phyloP scores from a whole-genome alignment of 1,284 basidiomycete species.

The Puccinia coronata region DNA sequence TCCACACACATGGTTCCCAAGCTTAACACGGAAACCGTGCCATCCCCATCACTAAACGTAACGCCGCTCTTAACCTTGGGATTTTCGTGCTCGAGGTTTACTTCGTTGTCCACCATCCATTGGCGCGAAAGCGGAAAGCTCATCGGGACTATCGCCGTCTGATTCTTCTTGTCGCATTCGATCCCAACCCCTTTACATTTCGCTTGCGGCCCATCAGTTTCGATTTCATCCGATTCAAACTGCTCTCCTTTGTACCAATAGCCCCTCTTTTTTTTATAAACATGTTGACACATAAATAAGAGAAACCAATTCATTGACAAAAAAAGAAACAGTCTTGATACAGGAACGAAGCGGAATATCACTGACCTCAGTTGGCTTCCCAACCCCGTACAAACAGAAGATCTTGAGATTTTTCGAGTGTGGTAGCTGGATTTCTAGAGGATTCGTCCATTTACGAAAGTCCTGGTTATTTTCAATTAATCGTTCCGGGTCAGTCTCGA shows the following conservation, averaged over 20 bases:
- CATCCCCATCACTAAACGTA: constrained; percentile 90
- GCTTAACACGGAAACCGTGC: constrained; percentile 85
- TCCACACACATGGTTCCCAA: constrained; percentile 93
- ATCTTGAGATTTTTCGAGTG: constrained; percentile 89
- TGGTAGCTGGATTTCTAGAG: constrained; percentile 83
- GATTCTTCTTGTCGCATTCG: constrained; percentile 54
- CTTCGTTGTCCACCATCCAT: constrained; percentile 80
- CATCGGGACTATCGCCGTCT: constrained; percentile 62
- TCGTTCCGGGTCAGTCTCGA: constrained; percentile 73
- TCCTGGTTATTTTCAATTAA: constrained; percentile 58
- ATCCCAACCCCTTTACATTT: constrained; percentile 51
- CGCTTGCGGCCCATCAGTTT: constrained; percentile 46
- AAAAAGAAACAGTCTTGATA: neutral
- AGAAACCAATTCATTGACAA: constrained; percentile 2
- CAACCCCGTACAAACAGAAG: constrained; percentile 91
- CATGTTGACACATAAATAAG: too few species aligned
- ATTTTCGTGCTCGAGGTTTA: constrained; percentile 67
- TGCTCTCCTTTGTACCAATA: constrained; percentile 52
- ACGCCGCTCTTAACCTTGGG: constrained; percentile 72
- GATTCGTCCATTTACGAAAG: constrained; percentile 85
- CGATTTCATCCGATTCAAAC: constrained; percentile 57
- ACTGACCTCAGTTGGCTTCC: constrained; percentile 88
- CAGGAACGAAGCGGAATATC: constrained; percentile 53
- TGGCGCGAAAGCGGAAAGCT: constrained; percentile 67
- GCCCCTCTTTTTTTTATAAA: constrained; percentile 26